Base-by-base conservation (phyloP, 2,329 filamentous ascomycete species). In the Stagonosporopsis cucurbitacearum region DNA sequence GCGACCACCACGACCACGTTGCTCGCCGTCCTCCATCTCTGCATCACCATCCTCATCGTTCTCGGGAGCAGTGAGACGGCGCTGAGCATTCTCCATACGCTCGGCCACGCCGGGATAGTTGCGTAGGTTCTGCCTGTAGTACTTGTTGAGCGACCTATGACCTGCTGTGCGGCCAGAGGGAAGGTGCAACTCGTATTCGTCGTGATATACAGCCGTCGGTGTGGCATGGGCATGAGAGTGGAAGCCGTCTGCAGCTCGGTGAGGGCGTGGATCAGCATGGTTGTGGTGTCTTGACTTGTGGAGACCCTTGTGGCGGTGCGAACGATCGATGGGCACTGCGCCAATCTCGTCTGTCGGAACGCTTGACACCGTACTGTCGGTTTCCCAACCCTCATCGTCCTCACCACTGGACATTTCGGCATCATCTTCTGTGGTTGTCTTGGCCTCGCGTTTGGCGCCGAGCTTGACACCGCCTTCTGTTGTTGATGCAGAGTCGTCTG, bases 121-220 rank as follows among this genome's bases (percentile, higher is more conserved):
- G 76, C 89, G 87, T 39, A 99, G 82, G 77, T 98, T 98, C 79
- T 99, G 95, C 57, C 91, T 88, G 80, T 88, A 99, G 78, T 98
- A 98, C 65, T 85, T 88, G 71, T 90, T 89, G 50, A 96, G 79
- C 7, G 91, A 95, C 43, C 95, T 87, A 75, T 99, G 95, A 35
- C 95, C 95, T 33, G 96, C 92, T 7, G 90, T 90, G 58, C 90
- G 89, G 49, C 95, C 95, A 4, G 90, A 92, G 1, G 95, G 95
- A 12, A 99, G 85, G 71, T 99, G 92, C 49, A 99, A 84, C 76
- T 98, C 95, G 69, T 91, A 93, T 40, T 99, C 95, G 66, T 96
- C 91, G 70, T 96, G 88, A 75, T 96, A 96, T 20, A 91, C 90
- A 33, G 91, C 88, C 59, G 89, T 85, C 50, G 85, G 85, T 64